Base-by-base conservation (phyloP, 768 basidiomycete genomes). In the Suillus variegatus region DNA sequence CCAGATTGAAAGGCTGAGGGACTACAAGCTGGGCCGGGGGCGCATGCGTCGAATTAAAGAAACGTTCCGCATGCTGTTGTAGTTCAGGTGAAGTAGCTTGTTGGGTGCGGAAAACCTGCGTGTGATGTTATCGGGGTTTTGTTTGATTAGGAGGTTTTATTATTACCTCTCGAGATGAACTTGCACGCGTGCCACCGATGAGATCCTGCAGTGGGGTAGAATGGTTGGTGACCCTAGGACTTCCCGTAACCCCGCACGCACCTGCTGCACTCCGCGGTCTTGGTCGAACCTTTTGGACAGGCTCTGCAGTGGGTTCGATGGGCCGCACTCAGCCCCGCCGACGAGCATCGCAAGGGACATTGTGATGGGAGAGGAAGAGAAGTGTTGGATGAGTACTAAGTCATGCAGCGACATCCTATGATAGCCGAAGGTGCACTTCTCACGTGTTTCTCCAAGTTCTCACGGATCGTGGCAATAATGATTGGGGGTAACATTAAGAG, bases 291-390 rank as follows among this genome's bases (percentile, higher is more conserved):
- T 82, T 73, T 95, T 95, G 0, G 91, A 84, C 6, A 97, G 85
- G 18, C 84, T 86, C 72, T 93, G 92, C 20, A 97, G 77, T 13
- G 93, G 88, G 74, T 95, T 97, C 1, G 86, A 85, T 7, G 95
- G 94, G 0, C 95, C 95, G 69, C 94, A 97, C 52, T 94, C 93
- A 1, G 92, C 82, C 49, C 88, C 88, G 55, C 84, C 86, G 25
- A 89, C 84, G 22, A 96, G 88, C 83, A 92, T 85, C 58, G 93
- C 89, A 36, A 95, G 82, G 7, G 93, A 88, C 93, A 95, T 94
- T 16, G 38, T 58, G 66, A 63, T 69, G 32, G 40, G 9, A 47
- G 28, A 64, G 51, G 18, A 64, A 32, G 35, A 52, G 51, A 65
- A 41, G 62, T 25, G 14, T 10, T 46, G 35, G 40, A 41, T 38